Base-by-base conservation (phyloP, 1,284 basidiomycete genomes). In the Pseudozyma hubeiensis region DNA sequence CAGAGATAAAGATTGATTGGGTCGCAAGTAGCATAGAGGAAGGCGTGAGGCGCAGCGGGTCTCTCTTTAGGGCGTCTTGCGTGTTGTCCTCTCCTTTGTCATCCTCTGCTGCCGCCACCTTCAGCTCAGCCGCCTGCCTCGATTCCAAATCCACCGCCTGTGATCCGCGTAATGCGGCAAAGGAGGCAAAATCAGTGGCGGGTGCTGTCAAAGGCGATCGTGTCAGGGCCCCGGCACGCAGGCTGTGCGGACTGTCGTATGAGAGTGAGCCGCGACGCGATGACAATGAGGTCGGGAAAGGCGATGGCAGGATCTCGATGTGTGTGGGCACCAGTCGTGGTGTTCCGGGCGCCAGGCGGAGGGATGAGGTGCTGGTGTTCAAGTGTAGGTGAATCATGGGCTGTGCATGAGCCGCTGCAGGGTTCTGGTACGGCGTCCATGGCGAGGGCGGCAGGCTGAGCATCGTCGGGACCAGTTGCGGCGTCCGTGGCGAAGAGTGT, bases 391-490 rank as follows among this genome's bases (percentile, higher is more conserved):
- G 71, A 14, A 65, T 33, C 64, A 73, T 72, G 16, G 53, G 59
- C n/a, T 63, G 33, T 9, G 55, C 17, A 13, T 43, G 40, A 50
- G 29, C n/a, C 16, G 37, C 45, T 16, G 60, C 43, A 39, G 58
- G 13, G 14, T 65, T 58, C 24, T 54, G 50, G 35, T 71, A 70
- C 6, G 69, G 74, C 16, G 75, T 73, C 79, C 79, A 81, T 1
- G 79, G 79, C 16, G 79, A 81, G 19, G 79, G 78, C 3, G 79
- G 79, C 19, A 80, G 34, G 45, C 72, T 75, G 43, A 81, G 65
- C 50, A 77, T 58, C 0, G 79, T 81, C 5, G 79, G 73, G 2
- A 30, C 76, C 33, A 80, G 49, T 30, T 66, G 61, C 24, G 79
- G 78, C 29, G 76, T 76, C 14, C 65, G 52, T 4, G 77, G 76